These are phyloP conservation scores for Kwoniella europaea DNA, from an alignment of 768 basidiomycete genomes.

Conservation along the genomic window DNA sequence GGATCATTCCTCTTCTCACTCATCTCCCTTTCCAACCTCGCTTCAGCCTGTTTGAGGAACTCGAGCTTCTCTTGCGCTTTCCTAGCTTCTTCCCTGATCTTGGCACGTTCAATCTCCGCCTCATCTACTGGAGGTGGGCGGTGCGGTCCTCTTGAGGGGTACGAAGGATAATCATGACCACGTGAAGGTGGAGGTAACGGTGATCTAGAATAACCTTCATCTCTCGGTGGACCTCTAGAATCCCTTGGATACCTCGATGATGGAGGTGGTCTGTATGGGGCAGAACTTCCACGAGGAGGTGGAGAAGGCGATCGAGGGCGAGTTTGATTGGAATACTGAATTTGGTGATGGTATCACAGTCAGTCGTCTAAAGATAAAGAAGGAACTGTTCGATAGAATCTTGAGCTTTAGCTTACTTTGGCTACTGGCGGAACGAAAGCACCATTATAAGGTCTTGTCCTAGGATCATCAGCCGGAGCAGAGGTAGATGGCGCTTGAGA, in stretches of 20 bases:
- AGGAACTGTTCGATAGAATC: background rate
- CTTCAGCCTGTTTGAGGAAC: constrained; percentile 24
- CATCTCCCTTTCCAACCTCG: constrained; percentile 19
- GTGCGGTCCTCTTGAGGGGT: background rate
- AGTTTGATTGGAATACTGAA: constrained; percentile 3
- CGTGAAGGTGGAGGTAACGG: background rate
- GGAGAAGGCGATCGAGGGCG: constrained; percentile 13
- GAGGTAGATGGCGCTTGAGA: background rate
- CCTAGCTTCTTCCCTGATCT: constrained; percentile 15
- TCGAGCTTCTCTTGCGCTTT: constrained; percentile 21
- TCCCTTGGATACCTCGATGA: background rate
- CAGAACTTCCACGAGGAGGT: constrained; percentile 6
- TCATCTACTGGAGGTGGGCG: background rate
- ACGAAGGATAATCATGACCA: constrained; percentile 2
- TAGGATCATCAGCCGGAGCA: constrained; percentile 3
- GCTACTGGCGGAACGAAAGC: constrained; percentile 4
- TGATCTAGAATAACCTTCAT: background rate
- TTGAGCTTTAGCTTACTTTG: constrained; percentile 2
- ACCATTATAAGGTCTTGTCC: constrained; percentile 13
- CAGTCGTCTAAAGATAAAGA: background rate
- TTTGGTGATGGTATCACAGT: background rate
- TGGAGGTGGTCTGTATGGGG: background rate
- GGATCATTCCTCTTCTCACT: constrained; percentile 8
- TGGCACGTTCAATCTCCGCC: constrained; percentile 18
- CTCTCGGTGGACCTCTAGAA: background rate